Evolutionary conservation across 805 yeast species (phyloP), one percentile per base, ranked within the genome.

Genomic region (Metschnikowia kunwiensis): DNA sequence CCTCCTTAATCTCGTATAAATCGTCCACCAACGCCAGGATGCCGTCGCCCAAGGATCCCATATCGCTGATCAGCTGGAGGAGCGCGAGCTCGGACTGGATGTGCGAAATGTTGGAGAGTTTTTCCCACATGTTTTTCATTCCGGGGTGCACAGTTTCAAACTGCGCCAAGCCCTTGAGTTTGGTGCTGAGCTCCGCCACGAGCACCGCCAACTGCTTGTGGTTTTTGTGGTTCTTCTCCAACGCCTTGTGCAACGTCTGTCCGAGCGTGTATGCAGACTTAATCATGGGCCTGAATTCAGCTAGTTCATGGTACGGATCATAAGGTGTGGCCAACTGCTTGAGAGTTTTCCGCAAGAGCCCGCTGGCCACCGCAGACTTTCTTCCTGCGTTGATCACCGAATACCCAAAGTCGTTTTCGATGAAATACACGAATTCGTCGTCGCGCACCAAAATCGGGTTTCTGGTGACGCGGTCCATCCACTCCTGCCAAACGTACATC

Each of bases 271-370:
- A 86, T 10, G 86, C 70, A 7, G 81, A 72, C 61, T 93, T 93
- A 24, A 89, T 82, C 57, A 82, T 55, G 1, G 98, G 98, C 44
- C 98, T 68, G 58, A 89, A 87, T 33, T 77, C 83, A 0, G 93
- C 88, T 43, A 93, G 70, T 43, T 82, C 93, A 17, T 75, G 72
- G 30, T 79, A 81, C 26, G 86, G 91, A 60, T 91, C 98, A 51
- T 82, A 86, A 1, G 98, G 98, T 2, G 95, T 86, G 27, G 85
- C 82, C 29, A 89, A 72, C 57, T 93, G 98, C 58, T 93, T 93
- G 53, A 93, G 71, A 2, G 97, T 88, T 58, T 85, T 86, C 34
- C 98, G 76, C 44, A 81, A 79, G 17, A 93, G 58, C 0, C 97
- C 98, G 11, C 94, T 79, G 1, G 96, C 95, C 32, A 77, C 74